Percentiles rank a stretch among this genome's conserved stretches.
Conservation (phyloP, 352 stramenopile genomes). For the Phytophthora nicotianae region DNA sequence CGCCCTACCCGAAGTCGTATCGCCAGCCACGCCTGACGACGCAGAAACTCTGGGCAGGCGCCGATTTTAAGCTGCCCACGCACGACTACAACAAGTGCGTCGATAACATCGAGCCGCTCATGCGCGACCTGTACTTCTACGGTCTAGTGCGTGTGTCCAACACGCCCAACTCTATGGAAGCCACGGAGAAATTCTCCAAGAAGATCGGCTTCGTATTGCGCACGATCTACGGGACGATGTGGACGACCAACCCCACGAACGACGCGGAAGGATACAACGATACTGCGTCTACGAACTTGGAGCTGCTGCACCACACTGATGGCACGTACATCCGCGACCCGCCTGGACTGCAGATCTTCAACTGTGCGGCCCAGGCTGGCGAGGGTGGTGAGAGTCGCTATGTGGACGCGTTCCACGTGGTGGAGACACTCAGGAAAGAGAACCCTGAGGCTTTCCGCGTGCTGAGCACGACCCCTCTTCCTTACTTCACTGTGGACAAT, state of each 20-base stretch:
- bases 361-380: constrained; percentile 80
- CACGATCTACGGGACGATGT: constrained; percentile 92
- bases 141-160: constrained; percentile 67
- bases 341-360: constrained; percentile 91
- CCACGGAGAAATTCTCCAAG: constrained; percentile 79
- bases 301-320: constrained; percentile 87
- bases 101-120: constrained; percentile 64
- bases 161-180: constrained; percentile 77
- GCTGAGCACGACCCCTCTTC: constrained; percentile 68
- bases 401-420: constrained; percentile 81
- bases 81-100: constrained; percentile 54
- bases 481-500: constrained; percentile 81
- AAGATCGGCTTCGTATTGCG: constrained; percentile 86
- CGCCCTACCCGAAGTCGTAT: constrained; percentile 57
- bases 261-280: constrained; percentile 84
- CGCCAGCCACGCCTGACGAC: constrained; percentile 59
- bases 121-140: constrained; percentile 75
- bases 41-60: constrained; percentile 58
- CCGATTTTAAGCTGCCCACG: constrained; percentile 49
- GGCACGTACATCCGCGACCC: constrained; percentile 88
- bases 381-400: constrained; percentile 80
- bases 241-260: constrained; percentile 81
- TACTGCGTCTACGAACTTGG: constrained; percentile 87
- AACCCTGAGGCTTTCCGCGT: constrained; percentile 73
- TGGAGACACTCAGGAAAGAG: constrained; percentile 62